These are phyloP conservation scores for Pisolithus marmoratus DNA, from an alignment of 768 basidiomycete species.

Conservation along the genomic window DNA sequence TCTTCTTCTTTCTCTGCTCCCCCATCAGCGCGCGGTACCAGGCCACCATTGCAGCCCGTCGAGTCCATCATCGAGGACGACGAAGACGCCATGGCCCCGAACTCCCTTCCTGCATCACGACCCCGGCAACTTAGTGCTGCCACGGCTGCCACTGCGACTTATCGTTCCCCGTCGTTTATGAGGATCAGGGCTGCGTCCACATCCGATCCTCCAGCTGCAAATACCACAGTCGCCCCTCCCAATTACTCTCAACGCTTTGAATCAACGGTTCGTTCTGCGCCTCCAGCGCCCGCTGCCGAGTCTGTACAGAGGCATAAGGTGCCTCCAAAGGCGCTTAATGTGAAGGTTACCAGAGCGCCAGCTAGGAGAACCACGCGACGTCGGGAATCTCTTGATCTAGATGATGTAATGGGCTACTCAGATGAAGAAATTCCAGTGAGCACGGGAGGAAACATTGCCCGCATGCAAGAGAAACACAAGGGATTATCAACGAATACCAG, in stretches of 20 bases:
- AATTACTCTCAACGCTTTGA: slow-evolving; percentile 27
- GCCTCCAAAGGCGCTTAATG: slow-evolving; percentile 24
- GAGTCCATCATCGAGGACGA: slow-evolving; percentile 66
- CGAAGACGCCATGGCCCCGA: slow-evolving; percentile 29
- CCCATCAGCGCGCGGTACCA: slow-evolving; percentile 18
- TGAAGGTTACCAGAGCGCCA: slow-evolving; percentile 16
- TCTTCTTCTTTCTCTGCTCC: slow-evolving; percentile 8
- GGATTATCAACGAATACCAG: slow-evolving; percentile 40
- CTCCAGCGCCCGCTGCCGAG: slow-evolving; percentile 19
- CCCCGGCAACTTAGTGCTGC: slow-evolving; percentile 43
- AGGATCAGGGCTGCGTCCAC: slow-evolving; percentile 29
- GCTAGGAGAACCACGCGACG: slow-evolving; percentile 49
- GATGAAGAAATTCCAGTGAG: slow-evolving; percentile 47
- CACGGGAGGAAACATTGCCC: slow-evolving; percentile 36
- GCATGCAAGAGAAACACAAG: slow-evolving; percentile 27
- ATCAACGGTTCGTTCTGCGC: slow-evolving; percentile 24
- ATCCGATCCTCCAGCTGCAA: slow-evolving; percentile 20
- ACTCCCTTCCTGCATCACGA: slow-evolving; percentile 33
- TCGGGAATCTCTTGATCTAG: slow-evolving; percentile 67
- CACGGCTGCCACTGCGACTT: slow-evolving; percentile 35
- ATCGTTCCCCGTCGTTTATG: slow-evolving; percentile 19
- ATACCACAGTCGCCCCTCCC: slow-evolving; percentile 3
- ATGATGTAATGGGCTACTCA: slow-evolving; percentile 67
- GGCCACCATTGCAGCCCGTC: slow-evolving; percentile 47
- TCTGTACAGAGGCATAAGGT: slow-evolving; percentile 18